Evolutionary conservation across 2,329 filamentous ascomycete genomes (phyloP).

Genomic region (Neonectria sp.): DNA sequence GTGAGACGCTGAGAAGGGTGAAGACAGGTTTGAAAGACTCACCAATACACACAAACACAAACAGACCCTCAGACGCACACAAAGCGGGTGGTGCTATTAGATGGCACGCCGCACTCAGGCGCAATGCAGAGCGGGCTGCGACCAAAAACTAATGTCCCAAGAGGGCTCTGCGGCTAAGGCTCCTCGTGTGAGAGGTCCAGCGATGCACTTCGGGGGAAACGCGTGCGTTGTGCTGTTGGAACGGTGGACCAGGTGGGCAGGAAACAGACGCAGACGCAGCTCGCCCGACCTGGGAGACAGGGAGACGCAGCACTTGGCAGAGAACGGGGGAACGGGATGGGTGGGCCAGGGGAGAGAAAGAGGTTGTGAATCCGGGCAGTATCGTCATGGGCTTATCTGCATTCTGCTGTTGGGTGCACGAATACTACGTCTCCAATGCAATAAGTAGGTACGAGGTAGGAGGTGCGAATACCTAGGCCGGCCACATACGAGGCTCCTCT

Average conservation of each 20-base stretch:
- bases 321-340: not conserved
- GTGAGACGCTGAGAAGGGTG: not conserved
- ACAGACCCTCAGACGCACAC: not conserved
- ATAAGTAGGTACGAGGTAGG: not conserved
- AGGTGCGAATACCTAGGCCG: not conserved
- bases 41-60: not conserved
- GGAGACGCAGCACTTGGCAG: not conserved
- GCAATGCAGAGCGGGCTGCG: conserved; percentile 5
- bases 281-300: conserved; percentile 2
- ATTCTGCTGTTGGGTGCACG: not conserved
- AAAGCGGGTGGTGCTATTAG: conserved; percentile 5
- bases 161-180: conserved; percentile 44
- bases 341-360: not conserved
- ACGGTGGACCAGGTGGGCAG: conserved; percentile 38
- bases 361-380: not conserved
- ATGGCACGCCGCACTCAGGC: not conserved
- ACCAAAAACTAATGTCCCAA: conserved; percentile 5
- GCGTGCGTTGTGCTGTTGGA: conserved; percentile 30
- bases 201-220: conserved; percentile 15
- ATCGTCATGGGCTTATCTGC: not conserved
- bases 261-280: conserved; percentile 10
- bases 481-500: not conserved
- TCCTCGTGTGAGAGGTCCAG: conserved; percentile 38
- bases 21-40: not conserved
- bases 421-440: not conserved